Base-by-base conservation (phyloP, 495 filamentous ascomycete species). In the Pyrenopolyporus hunteri region DNA sequence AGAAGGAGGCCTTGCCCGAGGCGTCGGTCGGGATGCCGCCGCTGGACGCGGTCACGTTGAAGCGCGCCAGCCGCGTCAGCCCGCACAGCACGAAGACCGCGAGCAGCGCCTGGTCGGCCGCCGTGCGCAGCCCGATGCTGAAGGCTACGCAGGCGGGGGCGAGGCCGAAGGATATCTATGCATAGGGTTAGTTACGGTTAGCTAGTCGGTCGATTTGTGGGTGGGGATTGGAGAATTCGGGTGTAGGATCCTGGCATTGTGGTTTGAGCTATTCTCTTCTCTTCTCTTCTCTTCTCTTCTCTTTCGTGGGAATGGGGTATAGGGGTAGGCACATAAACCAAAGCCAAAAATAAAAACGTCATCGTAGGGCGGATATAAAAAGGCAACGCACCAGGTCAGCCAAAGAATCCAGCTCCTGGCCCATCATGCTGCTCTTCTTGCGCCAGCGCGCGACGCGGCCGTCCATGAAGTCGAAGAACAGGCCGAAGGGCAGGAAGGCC, bases 391-490 rank as follows among this genome's bases (percentile, higher is more conserved):
- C 94, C 78, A 98, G 71, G 73, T 98, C 94, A 33, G 94, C 94
- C 33, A 98, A 80, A n/a, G 93, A 97, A 75, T 98, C 94, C 33
- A 98, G 80, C 76, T 98, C 94, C 74, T 98, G 94, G 2, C 94
- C 94, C 94, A 98, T 98, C 68, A 98, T 78, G 52, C 89, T 93
- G 58, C 90, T 91, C 84, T 97, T 98, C 74, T 90, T 87, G 68
- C 95, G 83, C 95, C 94, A 98, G 48, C 94, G 79, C 56, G 94
- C 94, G 33, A 98, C 92, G 67, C 90, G 94, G 62, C 94, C 94
- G 73, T 98, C 94, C 87, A 98, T 92, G 70, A 97, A 96, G 72
- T 98, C 94, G 74, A 98, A 98, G 79, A 97, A 97, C 2, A 98
- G 82, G 2, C 93, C 94, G 25, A 97, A 89, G 1, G 93, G 93